Conservation (phyloP, 441 rosid species). For the Melastoma candidum region DNA sequence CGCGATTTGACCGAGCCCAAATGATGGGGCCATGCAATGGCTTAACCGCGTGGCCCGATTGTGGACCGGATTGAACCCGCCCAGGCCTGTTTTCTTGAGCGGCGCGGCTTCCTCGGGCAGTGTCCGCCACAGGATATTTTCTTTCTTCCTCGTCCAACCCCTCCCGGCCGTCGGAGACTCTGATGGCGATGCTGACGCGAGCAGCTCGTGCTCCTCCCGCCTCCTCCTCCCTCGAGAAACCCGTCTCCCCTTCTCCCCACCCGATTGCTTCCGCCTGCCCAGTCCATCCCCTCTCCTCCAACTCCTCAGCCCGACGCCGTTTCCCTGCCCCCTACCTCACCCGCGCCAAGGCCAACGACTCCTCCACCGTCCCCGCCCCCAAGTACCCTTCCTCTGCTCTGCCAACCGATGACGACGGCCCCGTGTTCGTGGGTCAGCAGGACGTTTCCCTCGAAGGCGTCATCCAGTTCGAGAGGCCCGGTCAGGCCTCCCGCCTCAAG, state of each 20-base stretch:
- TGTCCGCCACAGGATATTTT: too few species aligned
- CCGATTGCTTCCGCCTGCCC: slow-evolving; percentile 17
- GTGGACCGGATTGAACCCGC: too few species aligned
- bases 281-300: slow-evolving; percentile 19
- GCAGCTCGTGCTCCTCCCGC: slow-evolving; percentile 27
- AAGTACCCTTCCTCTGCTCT: slow-evolving; percentile 24
- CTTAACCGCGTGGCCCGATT: too few species aligned
- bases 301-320: slow-evolving; percentile 9
- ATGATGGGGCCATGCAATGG: too few species aligned
- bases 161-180: too few species aligned
- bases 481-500: slow-evolving; percentile 31
- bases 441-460: slow-evolving; percentile 79
- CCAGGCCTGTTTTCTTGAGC: too few species aligned
- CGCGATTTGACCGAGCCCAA: too few species aligned
- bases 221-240: slow-evolving; percentile 28
- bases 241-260: not conserved
- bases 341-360: slow-evolving; percentile 55
- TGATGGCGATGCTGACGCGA: too few species aligned
- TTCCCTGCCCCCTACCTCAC: slow-evolving; percentile 23
- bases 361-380: slow-evolving; percentile 29
- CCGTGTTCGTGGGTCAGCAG: slow-evolving; percentile 54
- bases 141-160: too few species aligned
- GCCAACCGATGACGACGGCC: slow-evolving; percentile 21
- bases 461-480: slow-evolving; percentile 76
- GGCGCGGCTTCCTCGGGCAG: too few species aligned